Evolutionary conservation across 2,329 filamentous ascomycete species (phyloP).

Genomic region (Aurifilum marmelostoma): DNA sequence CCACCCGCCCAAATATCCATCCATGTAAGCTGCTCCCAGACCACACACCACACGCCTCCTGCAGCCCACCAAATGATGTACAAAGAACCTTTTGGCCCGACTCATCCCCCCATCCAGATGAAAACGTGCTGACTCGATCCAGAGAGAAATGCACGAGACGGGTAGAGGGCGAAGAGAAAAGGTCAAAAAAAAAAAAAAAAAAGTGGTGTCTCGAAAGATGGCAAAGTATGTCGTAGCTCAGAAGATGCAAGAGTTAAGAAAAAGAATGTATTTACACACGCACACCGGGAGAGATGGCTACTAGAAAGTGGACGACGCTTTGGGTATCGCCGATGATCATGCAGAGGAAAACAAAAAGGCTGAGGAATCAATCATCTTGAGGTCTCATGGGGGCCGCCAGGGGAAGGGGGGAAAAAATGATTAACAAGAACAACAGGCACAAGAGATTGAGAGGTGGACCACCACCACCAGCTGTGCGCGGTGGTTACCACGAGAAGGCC

Average conservation of each 20-base stretch:
- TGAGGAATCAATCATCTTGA: background rate
- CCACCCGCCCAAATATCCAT: background rate
- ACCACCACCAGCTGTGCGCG: no score
- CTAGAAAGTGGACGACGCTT: conserved; percentile 16
- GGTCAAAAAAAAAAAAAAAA: background rate
- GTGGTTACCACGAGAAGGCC: conserved; percentile 69
- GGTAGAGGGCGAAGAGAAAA: background rate
- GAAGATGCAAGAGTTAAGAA: conserved; percentile 9
- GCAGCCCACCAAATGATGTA: conserved; percentile 14
- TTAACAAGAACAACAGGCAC: background rate
- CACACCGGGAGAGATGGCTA: background rate
- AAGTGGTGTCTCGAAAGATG: background rate
- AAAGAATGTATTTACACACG: conserved; percentile 24
- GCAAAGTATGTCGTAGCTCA: background rate
- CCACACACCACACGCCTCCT: background rate
- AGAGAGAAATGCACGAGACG: conserved; percentile 5
- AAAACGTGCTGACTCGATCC: background rate
- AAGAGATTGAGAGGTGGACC: no score
- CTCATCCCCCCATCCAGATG: background rate
- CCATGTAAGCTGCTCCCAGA: background rate
- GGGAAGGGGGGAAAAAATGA: background rate
- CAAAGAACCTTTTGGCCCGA: conserved; percentile 14
- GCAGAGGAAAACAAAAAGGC: background rate
- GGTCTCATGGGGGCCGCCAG: background rate
- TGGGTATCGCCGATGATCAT: conserved; percentile 18